Base-by-base conservation (phyloP, 352 stramenopile genomes). In the Pythium aquatile region DNA sequence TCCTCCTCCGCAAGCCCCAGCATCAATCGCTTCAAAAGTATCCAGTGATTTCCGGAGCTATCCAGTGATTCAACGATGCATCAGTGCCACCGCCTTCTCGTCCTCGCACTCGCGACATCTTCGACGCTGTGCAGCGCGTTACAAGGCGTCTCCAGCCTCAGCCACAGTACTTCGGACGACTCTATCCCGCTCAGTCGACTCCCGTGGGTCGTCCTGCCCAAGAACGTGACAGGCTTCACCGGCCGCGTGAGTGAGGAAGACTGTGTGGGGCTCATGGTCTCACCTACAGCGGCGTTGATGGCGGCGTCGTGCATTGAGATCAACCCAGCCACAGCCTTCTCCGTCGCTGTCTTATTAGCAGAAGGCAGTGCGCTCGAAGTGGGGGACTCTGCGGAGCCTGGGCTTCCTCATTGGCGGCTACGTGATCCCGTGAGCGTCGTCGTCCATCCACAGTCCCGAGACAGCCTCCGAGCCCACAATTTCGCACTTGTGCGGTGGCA, bases 231-330 rank as follows among this genome's bases (percentile, higher is more conserved):
- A 17, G 46, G 44, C 2, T 39, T 35, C 20, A 29, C 44, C 9
- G 9, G 14, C 8, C 33, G 26, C 32, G 35, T 46, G 42, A 30
- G 10, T 46, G 54, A 63, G 16, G 20, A 17, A 37, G 42, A 58
- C 35, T 73, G 66, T n/a, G 20, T 66, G 39, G 66, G 44, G 9
- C 24, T 73, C 5, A n/a, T 63, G 24, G 20, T 73, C 42, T 47
- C 66, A 1, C 61, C 40, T n/a, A 58, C 24, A 16, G 53, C 66
- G 2, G 58, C 61, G 7, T 42, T 73, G 2, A 40, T 66, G 35
- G 29, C 51, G 6, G 61, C 66, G 42, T 66, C 61, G 7, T 73
- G 66, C 40, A 28, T 65, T 16, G 16, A 46, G 7, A 48, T 20
- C 20, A 46, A 30, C 33, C 8, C 24, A 10, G n/a, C 6, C 13